Evolutionary conservation across 1,139 yeast species (phyloP).

Genomic region (Blastobotrys apis): DNA sequence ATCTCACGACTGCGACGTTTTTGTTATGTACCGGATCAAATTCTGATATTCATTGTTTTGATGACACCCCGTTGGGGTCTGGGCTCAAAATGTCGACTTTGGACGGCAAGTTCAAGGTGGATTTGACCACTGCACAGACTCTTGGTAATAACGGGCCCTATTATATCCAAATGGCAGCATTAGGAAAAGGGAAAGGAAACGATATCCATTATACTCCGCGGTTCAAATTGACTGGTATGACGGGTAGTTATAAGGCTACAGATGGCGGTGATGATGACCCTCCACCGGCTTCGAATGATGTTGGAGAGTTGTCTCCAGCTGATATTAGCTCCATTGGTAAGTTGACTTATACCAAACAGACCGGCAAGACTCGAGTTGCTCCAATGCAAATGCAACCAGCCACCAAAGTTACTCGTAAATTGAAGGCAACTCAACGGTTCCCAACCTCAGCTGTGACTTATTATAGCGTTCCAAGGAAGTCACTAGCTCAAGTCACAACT

Average conservation of each 20-base stretch:
- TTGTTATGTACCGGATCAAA: constrained; percentile 67
- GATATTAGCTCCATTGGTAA: constrained; percentile 32
- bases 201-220: constrained; percentile 72
- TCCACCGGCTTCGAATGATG: constrained; percentile 35
- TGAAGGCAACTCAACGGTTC: constrained; percentile 22
- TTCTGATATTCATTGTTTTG: constrained; percentile 43
- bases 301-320: constrained; percentile 33
- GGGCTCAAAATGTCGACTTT: constrained; percentile 25
- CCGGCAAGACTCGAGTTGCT: constrained; percentile 71
- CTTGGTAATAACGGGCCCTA: constrained; percentile 59
- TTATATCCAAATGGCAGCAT: constrained; percentile 61
- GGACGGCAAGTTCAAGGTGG: constrained; percentile 24
- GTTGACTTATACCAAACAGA: constrained; percentile 68
- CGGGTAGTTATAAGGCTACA: constrained; percentile 48
- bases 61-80: constrained; percentile 33
- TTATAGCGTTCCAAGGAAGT: constrained; percentile 41
- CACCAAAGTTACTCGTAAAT: constrained; percentile 47
- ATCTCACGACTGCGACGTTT: constrained; percentile 48
- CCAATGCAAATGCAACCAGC: constrained; percentile 92
- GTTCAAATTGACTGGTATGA: constrained; percentile 64
- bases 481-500: constrained; percentile 51
- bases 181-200: constrained; percentile 39
- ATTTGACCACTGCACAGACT: constrained; percentile 40
- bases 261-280: constrained; percentile 41
- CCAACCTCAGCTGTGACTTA: constrained; percentile 66